A percentile compares a stretch with the other conserved stretches of the same genome.
These are phyloP conservation scores for Triglochin maritima DNA, from an alignment of 106 monocot species.

Conservation along the genomic window DNA sequence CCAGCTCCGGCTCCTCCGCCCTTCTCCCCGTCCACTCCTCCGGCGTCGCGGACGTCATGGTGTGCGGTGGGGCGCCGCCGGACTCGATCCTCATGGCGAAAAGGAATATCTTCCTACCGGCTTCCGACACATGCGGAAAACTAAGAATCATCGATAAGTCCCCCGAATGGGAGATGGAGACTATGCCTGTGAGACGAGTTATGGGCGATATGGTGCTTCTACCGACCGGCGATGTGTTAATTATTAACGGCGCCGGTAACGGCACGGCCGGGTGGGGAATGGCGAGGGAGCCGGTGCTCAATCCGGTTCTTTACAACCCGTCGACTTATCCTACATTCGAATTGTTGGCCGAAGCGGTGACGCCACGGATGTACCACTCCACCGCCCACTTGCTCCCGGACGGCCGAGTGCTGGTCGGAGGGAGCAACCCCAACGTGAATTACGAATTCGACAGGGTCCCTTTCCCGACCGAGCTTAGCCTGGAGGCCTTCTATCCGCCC, in stretches of 20 bases:
- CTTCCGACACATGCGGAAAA: constrained; percentile 34
- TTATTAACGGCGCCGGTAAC: constrained; percentile 47
- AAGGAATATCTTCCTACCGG: constrained; percentile 21
- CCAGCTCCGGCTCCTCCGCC: constrained; percentile 15
- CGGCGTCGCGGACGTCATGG: neutral
- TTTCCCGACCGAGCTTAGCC: constrained; percentile 58
- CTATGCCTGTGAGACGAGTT: constrained; percentile 38
- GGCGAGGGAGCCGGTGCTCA: constrained; percentile 32
- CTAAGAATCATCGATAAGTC: constrained; percentile 19
- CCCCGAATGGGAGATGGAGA: constrained; percentile 39
- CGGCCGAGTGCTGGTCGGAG: constrained; percentile 51
- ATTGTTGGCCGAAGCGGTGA: constrained; percentile 10
- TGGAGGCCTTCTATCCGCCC: constrained; percentile 57
- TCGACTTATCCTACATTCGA: constrained; percentile 24
- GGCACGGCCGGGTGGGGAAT: constrained; percentile 74
- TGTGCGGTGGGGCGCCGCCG: constrained; percentile 3
- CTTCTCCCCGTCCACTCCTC: constrained; percentile 8
- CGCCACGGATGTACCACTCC: constrained; percentile 58
- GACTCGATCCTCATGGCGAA: neutral
- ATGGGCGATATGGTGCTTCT: constrained; percentile 66
- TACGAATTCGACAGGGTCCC: constrained; percentile 40
- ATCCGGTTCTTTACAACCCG: constrained; percentile 31
- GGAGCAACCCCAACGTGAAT: constrained; percentile 60
- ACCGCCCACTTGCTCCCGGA: constrained; percentile 14
- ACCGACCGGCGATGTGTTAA: constrained; percentile 50